These are phyloP conservation scores for Lasiodiplodia gonubiensis DNA, from an alignment of 2,329 filamentous ascomycete species.

Conservation along the genomic window DNA sequence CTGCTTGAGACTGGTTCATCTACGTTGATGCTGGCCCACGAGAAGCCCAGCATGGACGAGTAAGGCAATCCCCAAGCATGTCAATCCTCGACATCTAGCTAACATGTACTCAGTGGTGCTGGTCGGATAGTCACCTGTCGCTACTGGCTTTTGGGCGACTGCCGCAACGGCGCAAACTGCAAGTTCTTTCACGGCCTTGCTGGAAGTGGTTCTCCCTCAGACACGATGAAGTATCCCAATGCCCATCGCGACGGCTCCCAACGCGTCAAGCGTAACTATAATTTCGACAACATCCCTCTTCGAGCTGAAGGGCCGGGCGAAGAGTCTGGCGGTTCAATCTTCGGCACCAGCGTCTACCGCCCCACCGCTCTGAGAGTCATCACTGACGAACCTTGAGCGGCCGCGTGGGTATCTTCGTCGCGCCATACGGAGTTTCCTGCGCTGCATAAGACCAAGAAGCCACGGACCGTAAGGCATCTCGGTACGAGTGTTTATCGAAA, in stretches of 20 bases:
- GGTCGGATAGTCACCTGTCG: conserved; percentile 7
- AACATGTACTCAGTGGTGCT: not conserved
- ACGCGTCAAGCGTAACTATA: not conserved
- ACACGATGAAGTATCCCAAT: not conserved
- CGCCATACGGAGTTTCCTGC: not conserved
- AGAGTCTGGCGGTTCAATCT: not conserved
- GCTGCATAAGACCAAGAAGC: not conserved
- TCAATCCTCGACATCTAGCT: not conserved
- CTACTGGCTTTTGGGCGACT: conserved; percentile 24
- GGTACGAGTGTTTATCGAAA: not conserved
- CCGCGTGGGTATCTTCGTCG: not conserved
- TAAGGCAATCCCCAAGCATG: not conserved
- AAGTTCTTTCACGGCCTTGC: not conserved
- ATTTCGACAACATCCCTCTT: conserved; percentile 8
- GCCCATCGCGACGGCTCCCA: not conserved
- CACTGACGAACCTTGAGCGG: not conserved
- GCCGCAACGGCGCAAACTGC: conserved; percentile 13
- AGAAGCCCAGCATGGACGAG: not conserved
- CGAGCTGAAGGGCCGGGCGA: not conserved
- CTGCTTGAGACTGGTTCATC: not conserved
- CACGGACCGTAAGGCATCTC: not conserved
- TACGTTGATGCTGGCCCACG: not conserved
- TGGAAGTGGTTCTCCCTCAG: not conserved
- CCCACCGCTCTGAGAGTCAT: conserved; percentile 4
- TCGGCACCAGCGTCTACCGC: conserved; percentile 9